Base-by-base conservation (phyloP, 192 early-diverging fungal species). In the Entophlyctis helioformis region DNA sequence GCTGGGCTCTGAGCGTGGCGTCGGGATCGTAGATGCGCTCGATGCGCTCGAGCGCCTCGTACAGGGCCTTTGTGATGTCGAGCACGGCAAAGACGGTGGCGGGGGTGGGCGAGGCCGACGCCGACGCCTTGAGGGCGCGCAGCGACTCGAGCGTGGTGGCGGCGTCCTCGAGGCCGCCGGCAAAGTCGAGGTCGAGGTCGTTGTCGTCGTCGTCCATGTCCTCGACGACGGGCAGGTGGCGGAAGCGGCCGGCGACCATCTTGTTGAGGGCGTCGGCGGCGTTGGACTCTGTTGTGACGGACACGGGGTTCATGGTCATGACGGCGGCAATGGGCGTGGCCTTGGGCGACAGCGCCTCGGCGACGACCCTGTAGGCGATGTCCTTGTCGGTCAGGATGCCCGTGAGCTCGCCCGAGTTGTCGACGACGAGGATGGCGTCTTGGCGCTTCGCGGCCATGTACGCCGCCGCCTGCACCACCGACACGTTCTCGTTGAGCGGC, bases 361-460 rank as follows among this genome's bases (percentile, higher is more conserved):
- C 93, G 15, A 96, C 90, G 13, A 96, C 91, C 24, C 93, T 71
- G 63, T 89, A 96, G 24, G 92, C 86, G 38, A 98, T 71, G 67
- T 98, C 95, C 69, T 96, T 98, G 43, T 91, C 95, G 0, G 95
- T 98, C 54, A 98, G 85, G 49, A 98, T 98, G 27, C 93, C 95
- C 3, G 75, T 70, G 48, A 98, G 73, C 48, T 86, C 86, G 49
- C 91, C 89, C 18, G 92, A 82, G 23, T 83, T 80, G 59, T 93
- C 85, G n/a, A 95, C 86, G 33, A 96, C 83, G 8, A 98, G 72
- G 31, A 98, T 87, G 53, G 87, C 88, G 60, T 98, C 95, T 5
- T 82, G 77, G 21, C 93, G 76, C 71, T 96, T 96, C 16, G 95
- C 95, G 3, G 95, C 93, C 93, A 98, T 95, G 37, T 66, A 60